phyloP scores from a whole-genome alignment of 805 yeast species.

The Kluyveromyces lactis region DNA sequence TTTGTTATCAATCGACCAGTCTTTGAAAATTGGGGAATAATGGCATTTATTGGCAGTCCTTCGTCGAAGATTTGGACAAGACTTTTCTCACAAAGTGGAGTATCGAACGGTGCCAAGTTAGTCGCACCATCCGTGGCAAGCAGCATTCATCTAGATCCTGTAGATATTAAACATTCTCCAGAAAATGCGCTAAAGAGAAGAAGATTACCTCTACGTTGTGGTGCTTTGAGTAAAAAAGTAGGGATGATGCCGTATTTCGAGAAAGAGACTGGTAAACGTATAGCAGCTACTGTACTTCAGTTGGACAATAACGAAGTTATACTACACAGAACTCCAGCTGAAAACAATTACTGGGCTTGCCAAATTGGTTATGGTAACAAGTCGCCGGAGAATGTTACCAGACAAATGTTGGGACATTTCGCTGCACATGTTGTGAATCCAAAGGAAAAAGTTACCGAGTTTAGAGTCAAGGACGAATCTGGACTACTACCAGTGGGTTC shows the following conservation, averaged over 20 bases:
- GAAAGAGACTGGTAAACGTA: slow-evolving; percentile 51
- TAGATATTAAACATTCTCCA: slow-evolving; percentile 51
- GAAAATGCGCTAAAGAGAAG: slow-evolving; percentile 64
- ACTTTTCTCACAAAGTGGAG: neutral
- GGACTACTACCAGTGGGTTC: slow-evolving; percentile 75
- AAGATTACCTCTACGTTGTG: slow-evolving; percentile 69
- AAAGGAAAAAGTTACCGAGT: slow-evolving; percentile 65
- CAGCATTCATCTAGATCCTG: slow-evolving; percentile 32
- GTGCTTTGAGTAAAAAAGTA: slow-evolving; percentile 71
- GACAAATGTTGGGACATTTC: slow-evolving; percentile 66
- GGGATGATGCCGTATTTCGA: slow-evolving; percentile 88
- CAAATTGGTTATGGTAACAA: slow-evolving; percentile 79
- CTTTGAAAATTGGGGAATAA: neutral
- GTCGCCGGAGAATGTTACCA: slow-evolving; percentile 50
- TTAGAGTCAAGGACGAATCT: slow-evolving; percentile 58
- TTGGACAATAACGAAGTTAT: slow-evolving; percentile 84
- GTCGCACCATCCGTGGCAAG: slow-evolving; percentile 30
- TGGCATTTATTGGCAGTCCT: neutral
- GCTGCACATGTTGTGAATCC: slow-evolving; percentile 78
- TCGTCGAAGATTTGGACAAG: slow-evolving; percentile 4
- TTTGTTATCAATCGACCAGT: no score
- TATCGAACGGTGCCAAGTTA: slow-evolving; percentile 25
- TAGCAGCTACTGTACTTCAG: slow-evolving; percentile 83
- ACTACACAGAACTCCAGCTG: slow-evolving; percentile 56
- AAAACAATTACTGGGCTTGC: slow-evolving; percentile 77